phyloP scores from a whole-genome alignment of 2,329 filamentous ascomycete species.

The Scopulariopsis brevicaulis region DNA sequence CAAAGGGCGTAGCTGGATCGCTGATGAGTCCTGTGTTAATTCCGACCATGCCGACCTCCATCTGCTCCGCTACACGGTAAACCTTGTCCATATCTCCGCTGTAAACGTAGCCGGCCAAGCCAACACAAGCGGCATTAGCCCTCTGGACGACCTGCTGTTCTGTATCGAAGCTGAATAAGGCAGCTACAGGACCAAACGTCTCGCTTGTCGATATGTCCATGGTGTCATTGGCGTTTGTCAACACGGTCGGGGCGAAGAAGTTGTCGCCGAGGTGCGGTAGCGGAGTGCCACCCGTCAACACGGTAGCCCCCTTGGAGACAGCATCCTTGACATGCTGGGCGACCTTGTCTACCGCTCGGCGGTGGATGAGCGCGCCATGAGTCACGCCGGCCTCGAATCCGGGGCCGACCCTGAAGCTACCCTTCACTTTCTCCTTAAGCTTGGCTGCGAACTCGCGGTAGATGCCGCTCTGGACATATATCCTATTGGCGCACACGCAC shows the following conservation, averaged over 20 bases:
- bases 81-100: slow-evolving; percentile 50
- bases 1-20: slow-evolving; percentile 52
- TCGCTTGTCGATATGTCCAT: slow-evolving; percentile 84
- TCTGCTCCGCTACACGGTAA: slow-evolving; percentile 51
- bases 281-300: slow-evolving; percentile 69
- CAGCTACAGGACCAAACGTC: slow-evolving; percentile 91
- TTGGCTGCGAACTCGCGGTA: slow-evolving; percentile 63
- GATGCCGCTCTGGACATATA: slow-evolving; percentile 68
- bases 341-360: slow-evolving; percentile 69
- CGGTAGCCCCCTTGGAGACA: slow-evolving; percentile 61
- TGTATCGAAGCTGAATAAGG: slow-evolving; percentile 76
- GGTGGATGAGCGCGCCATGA: slow-evolving; percentile 78
- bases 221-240: slow-evolving; percentile 72
- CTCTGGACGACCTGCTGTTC: slow-evolving; percentile 79
- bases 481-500: slow-evolving; percentile 80
- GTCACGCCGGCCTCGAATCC: slow-evolving; percentile 62
- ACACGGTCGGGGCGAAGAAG: slow-evolving; percentile 84
- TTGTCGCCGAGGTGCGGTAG: slow-evolving; percentile 65
- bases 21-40: slow-evolving; percentile 62
- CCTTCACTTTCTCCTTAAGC: slow-evolving; percentile 59
- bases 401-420: slow-evolving; percentile 60
- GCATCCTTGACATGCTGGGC: slow-evolving; percentile 73
- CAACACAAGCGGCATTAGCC: slow-evolving; percentile 76
- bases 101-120: slow-evolving; percentile 91
- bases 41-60: slow-evolving; percentile 83